Conservation (phyloP, 306 rosid species). For the Quercus suber region DNA sequence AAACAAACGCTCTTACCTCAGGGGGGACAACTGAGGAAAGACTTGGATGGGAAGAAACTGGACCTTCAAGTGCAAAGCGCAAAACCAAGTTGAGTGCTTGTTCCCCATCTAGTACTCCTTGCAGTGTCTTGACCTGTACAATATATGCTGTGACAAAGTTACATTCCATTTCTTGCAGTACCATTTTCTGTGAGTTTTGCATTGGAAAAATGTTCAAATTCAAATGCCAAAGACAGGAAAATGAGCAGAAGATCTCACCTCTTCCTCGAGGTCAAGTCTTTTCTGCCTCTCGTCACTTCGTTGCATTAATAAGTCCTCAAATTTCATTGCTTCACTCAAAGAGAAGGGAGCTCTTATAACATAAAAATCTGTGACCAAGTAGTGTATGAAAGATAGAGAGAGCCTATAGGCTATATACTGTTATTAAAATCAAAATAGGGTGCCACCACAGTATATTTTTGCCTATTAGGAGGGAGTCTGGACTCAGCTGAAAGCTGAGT, state of each 20-base stretch:
- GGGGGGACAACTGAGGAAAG: constrained; percentile 52
- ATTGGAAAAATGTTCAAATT: not conserved
- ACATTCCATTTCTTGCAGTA: not conserved
- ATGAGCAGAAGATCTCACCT: constrained; percentile 32
- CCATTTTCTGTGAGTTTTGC: not conserved
- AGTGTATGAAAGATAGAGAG: not conserved
- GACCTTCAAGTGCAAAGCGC: constrained; percentile 61
- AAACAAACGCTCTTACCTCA: constrained; percentile 36
- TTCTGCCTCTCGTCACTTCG: constrained; percentile 48
- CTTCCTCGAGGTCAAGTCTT: constrained; percentile 57
- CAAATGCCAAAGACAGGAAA: not conserved
- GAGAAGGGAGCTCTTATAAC: not conserved
- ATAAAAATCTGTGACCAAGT: not conserved
- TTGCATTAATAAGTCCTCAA: constrained; percentile 70
- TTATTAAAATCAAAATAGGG: too few species aligned
- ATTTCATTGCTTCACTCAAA: constrained; percentile 54
- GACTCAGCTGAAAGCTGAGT: too few species aligned
- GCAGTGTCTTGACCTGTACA: constrained; percentile 58
- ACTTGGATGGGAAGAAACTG: constrained; percentile 49
- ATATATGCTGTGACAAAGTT: not conserved
- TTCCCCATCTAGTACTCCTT: constrained; percentile 60
- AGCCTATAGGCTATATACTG: too few species aligned
- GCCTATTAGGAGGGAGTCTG: not conserved
- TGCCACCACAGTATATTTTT: too few species aligned
- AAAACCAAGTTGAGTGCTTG: constrained; percentile 54